Evolutionary conservation across 257 asterid species (phyloP), one percentile per base, ranked within the genome.

Genomic region (Przewalskia tangutica): DNA sequence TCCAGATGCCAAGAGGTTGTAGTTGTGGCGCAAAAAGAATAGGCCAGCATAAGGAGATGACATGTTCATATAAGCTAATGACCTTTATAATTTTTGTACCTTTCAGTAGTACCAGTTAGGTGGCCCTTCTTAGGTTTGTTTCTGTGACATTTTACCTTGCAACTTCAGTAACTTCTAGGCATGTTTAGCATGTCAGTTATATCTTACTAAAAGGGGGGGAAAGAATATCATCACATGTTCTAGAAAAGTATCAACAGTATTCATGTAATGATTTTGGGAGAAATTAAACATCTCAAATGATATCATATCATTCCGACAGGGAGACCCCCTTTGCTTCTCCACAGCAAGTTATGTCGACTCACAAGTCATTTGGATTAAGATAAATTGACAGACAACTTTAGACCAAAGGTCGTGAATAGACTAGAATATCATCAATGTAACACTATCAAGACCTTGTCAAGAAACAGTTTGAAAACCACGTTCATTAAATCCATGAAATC

Each of bases 231-330:
- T 71, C 59, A 20, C 18, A 23, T 12, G 20, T 46, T 20, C 60
- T 32, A 13, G 54, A 10, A 27, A 20, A 73, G 59, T 73, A 73
- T 18, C 59, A 71, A 48, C 40, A 50, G 58, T 20, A 14, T 11
- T 11, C 60, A 23, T 13, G 42, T 46, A 73, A 48, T 73, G 58
- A 20, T 48, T 71, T 46, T 71, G 59, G 42, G 10, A 20, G 79
- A 71, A 13, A 70, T 44, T 70, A 71, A 73, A 46, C 78, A 73
- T 73, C 60, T 73, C 79, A 73, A 71, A 48, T 18, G 36, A 73
- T 73, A 73, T 46, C 59, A 46, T 48, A 48, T 46, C 42, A 48
- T 73, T 48, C 34, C 36, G 38, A 71, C n/a, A 51, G 42, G 48
- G 7, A 6, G 17, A 36, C 10, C 9, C 14, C 42, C 7, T 13